Base-by-base conservation (phyloP, 352 stramenopile genomes). In the Elongisporangium prolatum region DNA sequence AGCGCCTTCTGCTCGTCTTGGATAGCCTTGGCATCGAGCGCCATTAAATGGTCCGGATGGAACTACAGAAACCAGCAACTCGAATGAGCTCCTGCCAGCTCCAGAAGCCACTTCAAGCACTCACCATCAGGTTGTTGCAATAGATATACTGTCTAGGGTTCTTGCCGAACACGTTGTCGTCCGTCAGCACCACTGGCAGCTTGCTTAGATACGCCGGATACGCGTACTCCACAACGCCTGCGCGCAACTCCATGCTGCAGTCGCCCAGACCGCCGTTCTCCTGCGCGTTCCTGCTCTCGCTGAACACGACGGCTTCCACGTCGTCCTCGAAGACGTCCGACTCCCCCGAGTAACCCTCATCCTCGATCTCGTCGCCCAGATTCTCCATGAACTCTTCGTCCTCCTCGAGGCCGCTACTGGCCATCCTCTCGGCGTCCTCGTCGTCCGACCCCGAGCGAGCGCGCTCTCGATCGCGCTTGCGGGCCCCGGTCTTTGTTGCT, bases 261-360 rank as follows among this genome's bases (percentile, higher is more conserved):
- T 86, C 75, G 2, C 67, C 79, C 49, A 74, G 80, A 0, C 79
- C 79, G 37, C 68, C 58, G 20, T 78, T 61, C 55, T 78, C 67
- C 56, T 87, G 61, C 61, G 67, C 66, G 64, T 52, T 65, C 58
- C 25, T 60, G 59, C 34, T 44, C 48, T 91, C 79, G 38, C 73
- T 64, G 52, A 76, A 86, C 59, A 88, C 59, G 34, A 89, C 65
- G 22, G 79, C 71, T 56, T 89, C 82, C 34, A 84, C 63, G 40
- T 91, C 82, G 49, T 91, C 82, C 56, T 91, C 82, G 50, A 89
- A 91, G 56, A 89, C 75, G 48, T 91, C 82, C 3, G 82, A 89
- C 38, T 86, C 75, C 50, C 72, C 75, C 49, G 75, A 86, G 59
- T 80, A 75, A 37, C 72, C 68, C 50, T 80, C 77, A 16, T 61